phyloP scores from a whole-genome alignment of 768 basidiomycete species.

The Hypsizygus marmoreus region DNA sequence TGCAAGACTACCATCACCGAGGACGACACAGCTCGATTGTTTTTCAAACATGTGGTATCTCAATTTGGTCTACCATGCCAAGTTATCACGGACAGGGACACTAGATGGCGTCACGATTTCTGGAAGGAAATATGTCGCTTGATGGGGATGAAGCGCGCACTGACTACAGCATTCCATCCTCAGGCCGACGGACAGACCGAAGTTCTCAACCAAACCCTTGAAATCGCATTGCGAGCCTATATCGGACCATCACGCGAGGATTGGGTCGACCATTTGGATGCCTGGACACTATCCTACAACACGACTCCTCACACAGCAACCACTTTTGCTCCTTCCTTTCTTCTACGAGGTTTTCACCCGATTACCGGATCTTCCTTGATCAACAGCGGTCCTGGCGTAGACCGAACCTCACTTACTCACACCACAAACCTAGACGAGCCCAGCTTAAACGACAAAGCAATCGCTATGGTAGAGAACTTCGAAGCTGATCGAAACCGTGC shows the following conservation, averaged over 20 bases:
- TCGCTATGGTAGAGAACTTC: too few species aligned
- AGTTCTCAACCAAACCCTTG: slow-evolving; percentile 32
- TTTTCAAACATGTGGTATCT: slow-evolving; percentile 28
- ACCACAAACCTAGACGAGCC: neutral
- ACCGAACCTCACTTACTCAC: neutral
- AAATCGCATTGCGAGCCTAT: slow-evolving; percentile 31
- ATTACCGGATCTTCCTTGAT: slow-evolving; percentile 17
- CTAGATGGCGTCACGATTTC: slow-evolving; percentile 25
- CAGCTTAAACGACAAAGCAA: too few species aligned
- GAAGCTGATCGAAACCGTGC: neutral
- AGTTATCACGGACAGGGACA: slow-evolving; percentile 30
- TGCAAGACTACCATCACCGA: slow-evolving; percentile 23
- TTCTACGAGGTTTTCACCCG: slow-evolving; percentile 27
- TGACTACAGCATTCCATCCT: slow-evolving; percentile 31
- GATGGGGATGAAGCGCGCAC: slow-evolving; percentile 25
- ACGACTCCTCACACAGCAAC: slow-evolving; percentile 28
- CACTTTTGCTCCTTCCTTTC: slow-evolving; percentile 25
- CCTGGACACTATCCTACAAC: slow-evolving; percentile 32
- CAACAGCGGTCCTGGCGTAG: too few species aligned
- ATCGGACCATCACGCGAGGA: slow-evolving; percentile 22
- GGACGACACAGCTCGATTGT: slow-evolving; percentile 25
- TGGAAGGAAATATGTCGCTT: slow-evolving; percentile 27
- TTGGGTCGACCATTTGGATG: slow-evolving; percentile 26
- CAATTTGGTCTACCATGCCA: slow-evolving; percentile 26
- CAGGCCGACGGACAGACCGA: slow-evolving; percentile 40